These are phyloP conservation scores for Lasiosphaeria hispida DNA, from an alignment of 495 filamentous ascomycete genomes.

Conservation along the genomic window DNA sequence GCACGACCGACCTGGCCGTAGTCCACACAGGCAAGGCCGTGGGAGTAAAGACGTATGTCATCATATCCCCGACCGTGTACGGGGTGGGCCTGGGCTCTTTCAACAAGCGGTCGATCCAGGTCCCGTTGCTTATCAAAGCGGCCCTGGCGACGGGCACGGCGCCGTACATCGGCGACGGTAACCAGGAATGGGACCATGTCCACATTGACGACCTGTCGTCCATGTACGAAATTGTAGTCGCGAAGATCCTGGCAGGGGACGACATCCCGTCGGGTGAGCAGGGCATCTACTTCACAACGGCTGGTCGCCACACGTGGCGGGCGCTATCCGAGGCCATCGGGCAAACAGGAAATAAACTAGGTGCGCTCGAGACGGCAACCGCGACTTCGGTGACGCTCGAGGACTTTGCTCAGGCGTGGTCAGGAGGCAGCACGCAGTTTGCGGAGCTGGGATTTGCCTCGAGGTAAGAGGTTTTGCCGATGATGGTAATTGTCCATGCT, in stretches of 20 bases:
- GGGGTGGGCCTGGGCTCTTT: slow-evolving; percentile 45
- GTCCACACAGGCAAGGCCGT: slow-evolving; percentile 36
- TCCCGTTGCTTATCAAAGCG: slow-evolving; percentile 30
- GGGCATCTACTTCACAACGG: slow-evolving; percentile 47
- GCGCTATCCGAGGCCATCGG: slow-evolving; percentile 34
- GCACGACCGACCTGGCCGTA: slow-evolving; percentile 47
- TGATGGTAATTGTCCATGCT: no score
- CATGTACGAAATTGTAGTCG: slow-evolving; percentile 32
- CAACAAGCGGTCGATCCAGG: slow-evolving; percentile 41
- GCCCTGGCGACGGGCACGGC: slow-evolving; percentile 30
- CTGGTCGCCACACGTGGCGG: slow-evolving; percentile 39
- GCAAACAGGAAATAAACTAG: slow-evolving; percentile 32
- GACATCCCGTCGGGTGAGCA: slow-evolving; percentile 39
- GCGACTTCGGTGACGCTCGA: slow-evolving; percentile 35
- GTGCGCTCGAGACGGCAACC: slow-evolving; percentile 29
- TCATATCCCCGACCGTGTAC: slow-evolving; percentile 51
- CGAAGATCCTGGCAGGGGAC: slow-evolving; percentile 7
- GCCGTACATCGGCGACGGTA: slow-evolving; percentile 38
- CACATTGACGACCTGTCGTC: slow-evolving; percentile 47
- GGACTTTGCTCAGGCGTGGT: slow-evolving; percentile 32
- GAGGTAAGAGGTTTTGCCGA: no score
- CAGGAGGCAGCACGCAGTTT: slow-evolving; percentile 24
- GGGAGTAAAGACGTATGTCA: slow-evolving; percentile 44
- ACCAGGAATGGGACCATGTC: slow-evolving; percentile 46
- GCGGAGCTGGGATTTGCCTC: slow-evolving; percentile 38